These are phyloP conservation scores for Byssothecium circinans DNA, from an alignment of 2,329 filamentous ascomycete species.

Conservation along the genomic window DNA sequence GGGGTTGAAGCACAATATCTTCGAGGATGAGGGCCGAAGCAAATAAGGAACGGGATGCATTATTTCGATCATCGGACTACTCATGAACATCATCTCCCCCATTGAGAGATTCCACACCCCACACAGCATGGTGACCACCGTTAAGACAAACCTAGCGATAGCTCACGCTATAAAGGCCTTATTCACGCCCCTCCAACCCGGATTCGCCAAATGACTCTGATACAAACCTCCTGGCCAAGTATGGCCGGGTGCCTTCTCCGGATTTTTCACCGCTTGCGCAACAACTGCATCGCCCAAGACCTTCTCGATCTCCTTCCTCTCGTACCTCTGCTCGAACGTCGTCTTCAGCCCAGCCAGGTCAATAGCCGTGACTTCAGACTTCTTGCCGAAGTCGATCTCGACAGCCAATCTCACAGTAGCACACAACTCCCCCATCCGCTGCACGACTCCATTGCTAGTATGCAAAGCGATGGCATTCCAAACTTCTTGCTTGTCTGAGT, in stretches of 20 bases:
- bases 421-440: constrained; percentile 46
- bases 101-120: neutral
- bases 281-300: constrained; percentile 48
- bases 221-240: constrained; percentile 41
- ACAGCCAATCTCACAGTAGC: constrained; percentile 44
- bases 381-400: constrained; percentile 44
- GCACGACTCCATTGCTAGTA: constrained; percentile 49
- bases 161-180: constrained; percentile 28
- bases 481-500: constrained; percentile 42
- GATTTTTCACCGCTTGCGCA: constrained; percentile 40
- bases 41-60: neutral
- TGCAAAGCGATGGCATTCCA: constrained; percentile 52
- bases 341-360: constrained; percentile 21
- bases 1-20: constrained; percentile 29
- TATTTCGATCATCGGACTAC: no score
- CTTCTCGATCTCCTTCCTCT: constrained; percentile 47
- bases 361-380: constrained; percentile 13
- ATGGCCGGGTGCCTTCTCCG: constrained; percentile 45
- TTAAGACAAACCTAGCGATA: neutral
- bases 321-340: constrained; percentile 31
- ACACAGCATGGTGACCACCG: neutral
- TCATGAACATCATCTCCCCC: neutral
- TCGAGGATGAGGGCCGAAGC: neutral
- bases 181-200: constrained; percentile 33
- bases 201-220: constrained; percentile 27